These are phyloP conservation scores for Borovskyia barvae DNA, from an alignment of 208 protist genomes.

Conservation along the genomic window DNA sequence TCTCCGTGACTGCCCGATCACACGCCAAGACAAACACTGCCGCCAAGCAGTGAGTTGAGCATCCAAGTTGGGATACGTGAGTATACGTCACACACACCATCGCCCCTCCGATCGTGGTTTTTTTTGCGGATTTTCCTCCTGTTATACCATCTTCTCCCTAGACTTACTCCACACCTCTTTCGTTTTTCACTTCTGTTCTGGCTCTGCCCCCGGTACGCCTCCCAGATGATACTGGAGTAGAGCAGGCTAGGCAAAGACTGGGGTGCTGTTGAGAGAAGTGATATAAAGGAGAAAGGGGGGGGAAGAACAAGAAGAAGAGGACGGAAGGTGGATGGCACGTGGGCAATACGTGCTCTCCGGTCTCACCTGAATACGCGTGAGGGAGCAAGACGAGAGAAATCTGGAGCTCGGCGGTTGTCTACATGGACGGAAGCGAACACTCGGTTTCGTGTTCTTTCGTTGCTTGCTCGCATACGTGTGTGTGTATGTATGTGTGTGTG, in stretches of 20 bases:
- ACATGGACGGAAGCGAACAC: too few relatives aligned
- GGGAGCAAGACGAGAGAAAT: too few relatives aligned
- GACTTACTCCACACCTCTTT: background rate
- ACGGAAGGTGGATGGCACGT: background rate
- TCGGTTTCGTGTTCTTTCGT: too few relatives aligned
- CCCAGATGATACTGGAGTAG: background rate
- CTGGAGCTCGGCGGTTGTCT: too few relatives aligned
- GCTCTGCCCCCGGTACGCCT: background rate
- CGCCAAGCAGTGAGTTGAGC: constrained; percentile 72
- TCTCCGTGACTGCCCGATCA: constrained; percentile 76
- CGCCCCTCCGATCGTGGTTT: too few relatives aligned
- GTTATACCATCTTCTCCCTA: background rate
- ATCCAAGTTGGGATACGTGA: too few relatives aligned
- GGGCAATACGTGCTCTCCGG: background rate
- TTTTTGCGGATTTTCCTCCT: background rate
- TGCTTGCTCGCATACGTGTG: too few relatives aligned
- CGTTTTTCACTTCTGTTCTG: background rate
- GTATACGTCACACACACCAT: too few relatives aligned
- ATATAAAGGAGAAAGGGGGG: background rate
- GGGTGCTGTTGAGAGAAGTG: background rate
- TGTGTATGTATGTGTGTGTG: constrained; percentile 1
- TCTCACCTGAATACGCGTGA: too few relatives aligned
- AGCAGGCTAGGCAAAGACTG: too few relatives aligned
- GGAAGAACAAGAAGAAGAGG: background rate
- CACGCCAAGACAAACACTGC: constrained; percentile 86